A percentile compares a stretch with the other conserved stretches of the same genome.
Evolutionary conservation across 2,329 filamentous ascomycete species (phyloP).

Genomic region (Taxawa tesnikishii): DNA sequence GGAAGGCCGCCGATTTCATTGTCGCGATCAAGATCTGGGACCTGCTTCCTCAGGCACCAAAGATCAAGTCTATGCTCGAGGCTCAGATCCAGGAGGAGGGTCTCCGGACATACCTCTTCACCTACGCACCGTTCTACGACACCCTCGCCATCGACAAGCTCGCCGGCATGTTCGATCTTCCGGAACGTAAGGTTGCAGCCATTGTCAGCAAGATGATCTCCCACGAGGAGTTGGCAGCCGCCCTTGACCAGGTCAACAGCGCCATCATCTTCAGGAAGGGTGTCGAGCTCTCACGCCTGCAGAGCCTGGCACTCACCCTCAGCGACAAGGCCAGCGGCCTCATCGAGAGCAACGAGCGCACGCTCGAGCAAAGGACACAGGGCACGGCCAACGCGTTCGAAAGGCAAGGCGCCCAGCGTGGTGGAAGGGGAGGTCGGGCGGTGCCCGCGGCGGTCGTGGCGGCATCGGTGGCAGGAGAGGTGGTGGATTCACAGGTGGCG

Average conservation of each 20-base stretch:
- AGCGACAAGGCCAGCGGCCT: constrained; percentile 93
- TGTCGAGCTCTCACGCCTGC: constrained; percentile 89
- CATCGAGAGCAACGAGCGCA: constrained; percentile 95
- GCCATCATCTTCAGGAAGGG: constrained; percentile 99
- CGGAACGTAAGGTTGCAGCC: constrained; percentile 80
- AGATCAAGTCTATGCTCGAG: constrained; percentile 94
- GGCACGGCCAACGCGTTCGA: constrained; percentile 93
- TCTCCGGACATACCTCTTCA: constrained; percentile 96
- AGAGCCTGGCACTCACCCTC: constrained; percentile 86
- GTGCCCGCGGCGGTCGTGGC: constrained; percentile 50
- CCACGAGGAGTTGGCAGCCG: constrained; percentile 92
- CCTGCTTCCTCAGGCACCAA: constrained; percentile 80
- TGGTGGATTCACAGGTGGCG: constrained; percentile 73
- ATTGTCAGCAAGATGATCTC: constrained; percentile 99
- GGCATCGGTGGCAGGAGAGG: constrained; percentile 51
- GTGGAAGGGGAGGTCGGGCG: constrained; percentile 47
- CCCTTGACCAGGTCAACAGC: constrained; percentile 92
- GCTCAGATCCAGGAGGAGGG: constrained; percentile 99
- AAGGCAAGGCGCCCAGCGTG: constrained; percentile 69
- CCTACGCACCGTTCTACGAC: constrained; percentile 98
- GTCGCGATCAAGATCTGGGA: constrained; percentile 99
- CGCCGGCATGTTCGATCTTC: constrained; percentile 88
- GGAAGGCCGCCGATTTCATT: constrained; percentile 87
- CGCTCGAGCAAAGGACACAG: constrained; percentile 91
- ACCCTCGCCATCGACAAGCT: constrained; percentile 80